Conservation (phyloP, 495 filamentous ascomycete species). For the Podospora australis region DNA sequence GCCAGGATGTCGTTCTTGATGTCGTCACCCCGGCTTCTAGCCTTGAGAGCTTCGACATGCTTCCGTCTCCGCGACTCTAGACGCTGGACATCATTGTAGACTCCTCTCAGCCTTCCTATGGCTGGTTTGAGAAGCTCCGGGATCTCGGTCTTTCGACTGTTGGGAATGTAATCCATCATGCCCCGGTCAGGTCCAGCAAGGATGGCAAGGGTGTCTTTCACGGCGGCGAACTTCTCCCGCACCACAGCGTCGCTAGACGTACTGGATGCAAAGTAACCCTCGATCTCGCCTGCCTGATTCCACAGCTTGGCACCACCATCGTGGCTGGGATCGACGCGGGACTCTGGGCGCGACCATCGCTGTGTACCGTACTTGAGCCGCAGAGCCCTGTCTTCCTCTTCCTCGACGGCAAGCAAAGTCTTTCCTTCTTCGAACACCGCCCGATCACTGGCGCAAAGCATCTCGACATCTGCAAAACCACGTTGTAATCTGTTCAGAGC, state of each 20-base stretch:
- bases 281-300: slow-evolving; percentile 67
- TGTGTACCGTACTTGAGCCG: slow-evolving; percentile 80
- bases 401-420: slow-evolving; percentile 68
- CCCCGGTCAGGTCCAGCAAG: slow-evolving; percentile 71
- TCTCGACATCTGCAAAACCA: slow-evolving; percentile 79
- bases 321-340: slow-evolving; percentile 40
- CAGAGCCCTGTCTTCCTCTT: slow-evolving; percentile 70
- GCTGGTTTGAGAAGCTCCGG: slow-evolving; percentile 74
- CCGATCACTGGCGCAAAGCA: slow-evolving; percentile 68
- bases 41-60: slow-evolving; percentile 65
- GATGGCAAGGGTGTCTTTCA: slow-evolving; percentile 65
- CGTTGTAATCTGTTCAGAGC: slow-evolving; percentile 66
- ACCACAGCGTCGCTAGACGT: slow-evolving; percentile 77
- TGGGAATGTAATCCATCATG: slow-evolving; percentile 83
- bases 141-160: slow-evolving; percentile 68
- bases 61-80: slow-evolving; percentile 71
- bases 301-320: slow-evolving; percentile 69
- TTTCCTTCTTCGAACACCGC: slow-evolving; percentile 76
- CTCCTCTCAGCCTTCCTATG: slow-evolving; percentile 62
- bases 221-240: slow-evolving; percentile 67
- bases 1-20: slow-evolving; percentile 76
- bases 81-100: slow-evolving; percentile 74
- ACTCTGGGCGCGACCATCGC: slow-evolving; percentile 69
- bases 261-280: slow-evolving; percentile 81
- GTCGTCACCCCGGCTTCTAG: slow-evolving; percentile 80